Evolutionary conservation across 768 basidiomycete genomes (phyloP).

Genomic region (Mycena galericulata): DNA sequence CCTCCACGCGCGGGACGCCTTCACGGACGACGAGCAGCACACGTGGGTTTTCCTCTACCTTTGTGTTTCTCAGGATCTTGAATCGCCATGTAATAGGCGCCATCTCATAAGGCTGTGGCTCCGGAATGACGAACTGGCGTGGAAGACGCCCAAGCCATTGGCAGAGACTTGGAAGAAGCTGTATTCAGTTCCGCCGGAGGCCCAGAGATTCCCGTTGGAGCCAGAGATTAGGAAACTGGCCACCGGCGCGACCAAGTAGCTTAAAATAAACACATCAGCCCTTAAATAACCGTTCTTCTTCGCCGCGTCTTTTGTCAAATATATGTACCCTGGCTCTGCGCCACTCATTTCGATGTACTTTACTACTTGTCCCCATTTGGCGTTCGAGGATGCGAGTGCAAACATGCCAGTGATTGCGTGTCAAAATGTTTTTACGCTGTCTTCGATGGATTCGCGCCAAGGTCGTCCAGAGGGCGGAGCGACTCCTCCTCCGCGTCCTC

Average conservation of each 20-base stretch:
- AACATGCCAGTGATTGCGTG: no score
- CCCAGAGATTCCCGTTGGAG: slow-evolving; percentile 57
- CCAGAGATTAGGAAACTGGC: slow-evolving; percentile 57
- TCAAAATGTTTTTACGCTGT: slow-evolving; percentile 31
- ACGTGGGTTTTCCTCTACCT: slow-evolving; percentile 47
- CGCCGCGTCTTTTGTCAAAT: no score
- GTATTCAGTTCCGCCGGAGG: slow-evolving; percentile 54
- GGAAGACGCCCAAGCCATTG: slow-evolving; percentile 55
- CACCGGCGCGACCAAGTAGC: slow-evolving; percentile 46
- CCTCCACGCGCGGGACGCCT: slow-evolving; percentile 59
- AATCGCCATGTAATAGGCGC: slow-evolving; percentile 46
- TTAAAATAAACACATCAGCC: slow-evolving; percentile 47
- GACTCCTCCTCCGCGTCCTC: slow-evolving; percentile 73
- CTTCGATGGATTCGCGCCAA: slow-evolving; percentile 42
- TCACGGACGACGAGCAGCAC: slow-evolving; percentile 54
- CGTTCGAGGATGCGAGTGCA: no score
- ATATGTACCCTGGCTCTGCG: no score
- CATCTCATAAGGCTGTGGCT: slow-evolving; percentile 60
- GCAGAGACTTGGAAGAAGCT: slow-evolving; percentile 52
- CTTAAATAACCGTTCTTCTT: no score
- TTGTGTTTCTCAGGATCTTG: not conserved
- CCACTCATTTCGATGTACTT: no score
- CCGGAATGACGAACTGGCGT: slow-evolving; percentile 60
- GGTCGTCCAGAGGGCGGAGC: slow-evolving; percentile 50
- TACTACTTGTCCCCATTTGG: no score